Conservation (phyloP, 78 protist species). For the Chrysochromulina parva region DNA sequence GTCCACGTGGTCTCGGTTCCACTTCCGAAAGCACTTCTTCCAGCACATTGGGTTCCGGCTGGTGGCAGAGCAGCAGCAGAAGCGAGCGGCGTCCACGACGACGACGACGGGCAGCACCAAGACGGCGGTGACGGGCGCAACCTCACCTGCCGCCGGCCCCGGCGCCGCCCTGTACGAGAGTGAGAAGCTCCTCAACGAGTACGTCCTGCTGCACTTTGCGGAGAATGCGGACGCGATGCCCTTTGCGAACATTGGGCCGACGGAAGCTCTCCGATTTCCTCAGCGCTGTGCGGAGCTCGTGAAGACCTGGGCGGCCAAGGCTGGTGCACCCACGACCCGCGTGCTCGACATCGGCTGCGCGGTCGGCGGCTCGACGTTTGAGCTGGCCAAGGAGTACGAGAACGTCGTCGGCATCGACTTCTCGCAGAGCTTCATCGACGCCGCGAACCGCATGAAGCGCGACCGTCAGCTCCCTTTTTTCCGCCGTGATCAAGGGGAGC, state of each 20-base stretch:
- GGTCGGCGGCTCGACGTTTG: constrained; percentile 63
- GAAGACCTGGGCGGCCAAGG: not conserved
- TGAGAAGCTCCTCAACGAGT: constrained; percentile 42
- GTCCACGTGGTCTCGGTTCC: constrained; percentile 37
- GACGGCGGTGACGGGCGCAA: no score
- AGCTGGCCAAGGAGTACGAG: constrained; percentile 48
- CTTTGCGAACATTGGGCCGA: not conserved
- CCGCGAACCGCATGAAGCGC: not conserved
- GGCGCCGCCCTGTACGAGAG: constrained; percentile 35
- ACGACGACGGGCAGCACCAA: not conserved
- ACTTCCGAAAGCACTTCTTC: constrained; percentile 68
- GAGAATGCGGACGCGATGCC: not conserved
- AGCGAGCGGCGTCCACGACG: not conserved
- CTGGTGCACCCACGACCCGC: not conserved
- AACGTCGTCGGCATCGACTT: constrained; percentile 59
- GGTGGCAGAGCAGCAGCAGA: no score
- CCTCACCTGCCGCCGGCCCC: no score
- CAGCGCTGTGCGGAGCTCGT: not conserved
- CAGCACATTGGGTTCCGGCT: constrained; percentile 47
- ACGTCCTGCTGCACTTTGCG: constrained; percentile 56
- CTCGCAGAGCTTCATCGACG: constrained; percentile 35
- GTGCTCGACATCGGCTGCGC: constrained; percentile 74
- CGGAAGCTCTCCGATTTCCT: constrained; percentile 53
- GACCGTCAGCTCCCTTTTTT: not conserved
- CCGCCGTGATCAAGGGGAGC: not conserved